These are phyloP conservation scores for Diaporthe longicolla DNA, from an alignment of 2,329 filamentous ascomycete genomes.

Conservation along the genomic window DNA sequence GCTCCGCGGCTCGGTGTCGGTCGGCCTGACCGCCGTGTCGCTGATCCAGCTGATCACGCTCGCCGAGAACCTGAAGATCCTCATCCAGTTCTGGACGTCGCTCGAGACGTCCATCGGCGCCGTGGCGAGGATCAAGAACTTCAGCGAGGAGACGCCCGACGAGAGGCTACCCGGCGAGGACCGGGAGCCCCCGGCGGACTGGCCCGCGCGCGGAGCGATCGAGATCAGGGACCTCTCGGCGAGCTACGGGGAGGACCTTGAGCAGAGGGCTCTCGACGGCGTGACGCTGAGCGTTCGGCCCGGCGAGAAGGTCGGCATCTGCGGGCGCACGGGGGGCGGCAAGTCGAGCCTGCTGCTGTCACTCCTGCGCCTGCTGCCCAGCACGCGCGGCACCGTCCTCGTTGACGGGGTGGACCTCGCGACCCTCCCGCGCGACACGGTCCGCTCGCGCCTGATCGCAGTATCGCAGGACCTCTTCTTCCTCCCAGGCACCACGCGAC, in stretches of 20 bases:
- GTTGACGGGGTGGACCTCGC: constrained; percentile 60
- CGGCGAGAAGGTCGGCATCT: constrained; percentile 54
- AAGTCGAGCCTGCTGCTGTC: constrained; percentile 53
- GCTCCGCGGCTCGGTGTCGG: constrained; percentile 52
- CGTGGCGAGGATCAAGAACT: constrained; percentile 50
- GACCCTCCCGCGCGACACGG: constrained; percentile 46
- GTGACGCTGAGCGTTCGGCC: constrained; percentile 49
- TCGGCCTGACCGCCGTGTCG: constrained; percentile 46
- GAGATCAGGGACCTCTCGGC: constrained; percentile 51
- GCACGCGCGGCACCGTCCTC: constrained; percentile 57
- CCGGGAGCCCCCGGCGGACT: constrained; percentile 46
- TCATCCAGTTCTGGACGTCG: constrained; percentile 50
- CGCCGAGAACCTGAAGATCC: constrained; percentile 44
- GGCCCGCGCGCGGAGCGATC: constrained; percentile 52
- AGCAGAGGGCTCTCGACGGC: constrained; percentile 46
- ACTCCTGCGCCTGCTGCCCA: constrained; percentile 63
- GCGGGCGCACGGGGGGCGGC: constrained; percentile 53
- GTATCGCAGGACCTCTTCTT: constrained; percentile 67
- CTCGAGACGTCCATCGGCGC: constrained; percentile 52
- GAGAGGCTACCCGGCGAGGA: constrained; percentile 49
- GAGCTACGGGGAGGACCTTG: constrained; percentile 45
- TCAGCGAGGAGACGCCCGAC: constrained; percentile 46
- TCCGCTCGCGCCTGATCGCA: constrained; percentile 55
- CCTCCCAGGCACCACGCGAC: constrained; percentile 62
- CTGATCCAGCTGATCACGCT: constrained; percentile 46